Percentiles rank a stretch among this genome's conserved stretches.
phyloP scores from a whole-genome alignment of 148 eudicot species.

The Cornus suecica region DNA sequence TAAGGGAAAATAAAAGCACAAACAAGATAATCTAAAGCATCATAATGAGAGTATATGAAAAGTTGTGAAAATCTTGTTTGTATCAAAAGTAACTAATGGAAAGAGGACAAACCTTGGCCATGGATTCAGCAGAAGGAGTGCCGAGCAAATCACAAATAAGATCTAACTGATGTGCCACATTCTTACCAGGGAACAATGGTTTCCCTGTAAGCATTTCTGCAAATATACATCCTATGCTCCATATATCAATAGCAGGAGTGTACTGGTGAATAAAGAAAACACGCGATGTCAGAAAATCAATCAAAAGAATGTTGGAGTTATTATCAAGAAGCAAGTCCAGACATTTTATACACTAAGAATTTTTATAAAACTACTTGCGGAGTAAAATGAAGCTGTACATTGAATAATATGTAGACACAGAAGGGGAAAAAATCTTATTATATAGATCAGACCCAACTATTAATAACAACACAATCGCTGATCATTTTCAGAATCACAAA shows the following conservation, averaged over 20 bases:
- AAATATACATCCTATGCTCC: slow-evolving; percentile 99
- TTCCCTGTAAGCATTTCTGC: slow-evolving; percentile 89
- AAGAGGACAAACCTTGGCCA: slow-evolving; percentile 58
- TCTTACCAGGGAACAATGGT: slow-evolving; percentile 90
- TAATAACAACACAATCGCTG: neutral
- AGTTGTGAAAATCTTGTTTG: neutral
- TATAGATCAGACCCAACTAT: neutral
- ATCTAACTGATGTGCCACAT: slow-evolving; percentile 90
- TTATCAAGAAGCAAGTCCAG: neutral
- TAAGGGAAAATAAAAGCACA: slow-evolving; percentile 14
- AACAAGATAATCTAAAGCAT: neutral
- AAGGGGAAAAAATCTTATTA: neutral
- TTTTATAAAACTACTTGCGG: neutral
- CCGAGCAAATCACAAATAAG: slow-evolving; percentile 91
- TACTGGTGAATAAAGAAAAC: slow-evolving; percentile 50
- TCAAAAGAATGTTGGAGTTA: neutral
- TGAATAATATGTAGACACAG: neutral
- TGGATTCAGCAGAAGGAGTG: slow-evolving; percentile 68
- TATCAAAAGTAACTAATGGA: neutral
- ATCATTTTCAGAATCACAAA: neutral
- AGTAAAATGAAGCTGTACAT: neutral
- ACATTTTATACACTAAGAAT: neutral
- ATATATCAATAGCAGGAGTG: slow-evolving; percentile 89
- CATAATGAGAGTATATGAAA: slow-evolving; percentile 1
- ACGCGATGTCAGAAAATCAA: slow-evolving; percentile 6